Base-by-base conservation (phyloP, 495 filamentous ascomycete genomes). In the Penicillium diatomitis region DNA sequence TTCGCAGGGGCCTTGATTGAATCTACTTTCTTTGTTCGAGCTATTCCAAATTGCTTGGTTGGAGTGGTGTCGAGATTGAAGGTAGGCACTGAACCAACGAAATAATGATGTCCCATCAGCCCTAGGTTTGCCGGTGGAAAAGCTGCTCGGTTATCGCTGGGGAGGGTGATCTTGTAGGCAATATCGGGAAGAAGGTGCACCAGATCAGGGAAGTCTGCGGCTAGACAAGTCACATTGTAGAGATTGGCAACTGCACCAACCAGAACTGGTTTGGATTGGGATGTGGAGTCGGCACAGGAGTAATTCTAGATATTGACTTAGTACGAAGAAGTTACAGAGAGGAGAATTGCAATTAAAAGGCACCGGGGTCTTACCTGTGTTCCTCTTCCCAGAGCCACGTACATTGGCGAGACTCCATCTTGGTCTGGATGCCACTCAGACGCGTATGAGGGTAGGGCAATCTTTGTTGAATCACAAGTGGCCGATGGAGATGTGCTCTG, bases 361-460 rank as follows among this genome's bases (percentile, higher is more conserved):
- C 20, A 20, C 20, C 2, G 20, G 20, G 20, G 20, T 20, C 20
- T 20, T 64, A 77, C 74, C 63, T 77, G 75, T 8, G 83, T 90
- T 35, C 91, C 91, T 33, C 87, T 84, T 57, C 91, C 91, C 43
- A 97, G 72, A 57, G 82, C 88, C 32, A 96, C 83, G 60, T 92
- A 87, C 61, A 76, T 78, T 31, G 88, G 71, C 1, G 46, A 66
- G 9, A 87, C 67, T 44, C 80, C 84, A 6, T 72, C 51, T 11
- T 80, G 78, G 36, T 75, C 47, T 6, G 83, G 80, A 5, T 92
- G 73, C 38, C 72, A 20, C 20, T 20, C 66, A 1, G 64, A 70
- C 10, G 67, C 63, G 50, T 57, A 65, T 7, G 62, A 50, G 4
- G 75, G 73, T 43, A 76, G 54, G 3, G 57, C 36, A 28, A 72